Evolutionary conservation across 148 eudicot genomes (phyloP).

Genomic region (Fallopia convolvulus): DNA sequence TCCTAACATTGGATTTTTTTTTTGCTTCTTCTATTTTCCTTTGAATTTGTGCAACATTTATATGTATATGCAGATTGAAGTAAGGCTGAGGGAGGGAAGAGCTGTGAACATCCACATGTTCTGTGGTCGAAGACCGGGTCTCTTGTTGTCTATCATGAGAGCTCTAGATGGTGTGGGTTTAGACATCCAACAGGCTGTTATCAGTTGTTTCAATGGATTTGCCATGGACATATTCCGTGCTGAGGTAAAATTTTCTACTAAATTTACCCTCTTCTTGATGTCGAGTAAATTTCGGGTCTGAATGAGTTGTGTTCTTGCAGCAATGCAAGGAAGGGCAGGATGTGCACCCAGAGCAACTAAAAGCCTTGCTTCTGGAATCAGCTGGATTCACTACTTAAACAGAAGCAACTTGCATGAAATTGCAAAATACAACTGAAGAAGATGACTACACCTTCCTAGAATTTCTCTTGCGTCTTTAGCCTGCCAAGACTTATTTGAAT

Average conservation of each 20-base stretch:
- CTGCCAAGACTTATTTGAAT: background rate
- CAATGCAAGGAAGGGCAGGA: constrained; percentile 62
- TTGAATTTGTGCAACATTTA: background rate
- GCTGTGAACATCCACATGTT: constrained; percentile 79
- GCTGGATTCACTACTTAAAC: constrained; percentile 32
- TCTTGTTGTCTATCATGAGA: constrained; percentile 53
- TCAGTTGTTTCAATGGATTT: constrained; percentile 76
- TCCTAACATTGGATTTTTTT: background rate
- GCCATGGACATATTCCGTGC: constrained; percentile 71
- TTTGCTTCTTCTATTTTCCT: background rate
- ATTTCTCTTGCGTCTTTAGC: background rate
- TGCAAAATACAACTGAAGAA: background rate
- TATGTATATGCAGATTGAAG: constrained; percentile 39
- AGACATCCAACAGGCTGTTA: constrained; percentile 72
- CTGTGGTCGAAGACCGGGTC: constrained; percentile 68
- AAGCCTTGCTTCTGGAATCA: constrained; percentile 58
- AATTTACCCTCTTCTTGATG: background rate
- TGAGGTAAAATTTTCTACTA: constrained; percentile 30
- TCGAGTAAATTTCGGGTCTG: background rate
- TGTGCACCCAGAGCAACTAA: constrained; percentile 58
- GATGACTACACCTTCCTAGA: background rate
- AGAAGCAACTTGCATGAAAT: background rate
- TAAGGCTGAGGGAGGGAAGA: constrained; percentile 58
- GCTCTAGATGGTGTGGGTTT: constrained; percentile 64
- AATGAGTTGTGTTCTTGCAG: constrained; percentile 24